These are phyloP conservation scores for Pestalotiopsis sp. DNA, from an alignment of 2,329 filamentous ascomycete species.

Conservation along the genomic window DNA sequence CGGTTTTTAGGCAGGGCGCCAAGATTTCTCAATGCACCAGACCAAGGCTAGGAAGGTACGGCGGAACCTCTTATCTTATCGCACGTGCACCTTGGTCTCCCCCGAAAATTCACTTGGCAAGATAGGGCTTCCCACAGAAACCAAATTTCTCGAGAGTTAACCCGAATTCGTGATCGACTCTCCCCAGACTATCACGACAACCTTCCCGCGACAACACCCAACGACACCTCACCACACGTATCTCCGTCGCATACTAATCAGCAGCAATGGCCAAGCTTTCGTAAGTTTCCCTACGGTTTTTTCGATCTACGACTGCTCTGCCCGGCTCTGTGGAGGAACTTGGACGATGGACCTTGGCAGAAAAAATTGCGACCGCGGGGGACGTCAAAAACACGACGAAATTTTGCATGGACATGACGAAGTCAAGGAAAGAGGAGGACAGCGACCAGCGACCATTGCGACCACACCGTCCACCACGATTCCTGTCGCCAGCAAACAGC, in stretches of 20 bases:
- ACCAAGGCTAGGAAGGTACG: neutral
- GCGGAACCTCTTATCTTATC: conserved; percentile 12
- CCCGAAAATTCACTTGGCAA: neutral
- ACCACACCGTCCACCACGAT: neutral
- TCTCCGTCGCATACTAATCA: conserved; percentile 34
- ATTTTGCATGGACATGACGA: neutral
- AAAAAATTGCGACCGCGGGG: neutral
- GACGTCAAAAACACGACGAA: neutral
- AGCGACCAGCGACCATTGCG: conserved; percentile 1
- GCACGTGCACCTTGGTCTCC: conserved; percentile 9
- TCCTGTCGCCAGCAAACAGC: neutral
- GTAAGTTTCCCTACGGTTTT: conserved; percentile 47
- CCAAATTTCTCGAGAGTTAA: conserved; percentile 13
- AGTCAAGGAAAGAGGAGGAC: neutral
- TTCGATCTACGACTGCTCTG: conserved; percentile 8
- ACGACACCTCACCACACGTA: conserved; percentile 15
- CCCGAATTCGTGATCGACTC: conserved; percentile 10
- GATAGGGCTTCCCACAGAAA: conserved; percentile 14
- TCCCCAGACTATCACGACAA: conserved; percentile 2
- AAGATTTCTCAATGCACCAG: neutral
- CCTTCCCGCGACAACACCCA: conserved; percentile 8
- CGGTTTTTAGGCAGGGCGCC: neutral
- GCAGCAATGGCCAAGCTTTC: conserved; percentile 66
- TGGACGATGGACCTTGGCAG: neutral
- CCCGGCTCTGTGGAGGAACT: neutral